Evolutionary conservation across 192 early-diverging fungal species (phyloP).

Genomic region (Coemansia sp.): DNA sequence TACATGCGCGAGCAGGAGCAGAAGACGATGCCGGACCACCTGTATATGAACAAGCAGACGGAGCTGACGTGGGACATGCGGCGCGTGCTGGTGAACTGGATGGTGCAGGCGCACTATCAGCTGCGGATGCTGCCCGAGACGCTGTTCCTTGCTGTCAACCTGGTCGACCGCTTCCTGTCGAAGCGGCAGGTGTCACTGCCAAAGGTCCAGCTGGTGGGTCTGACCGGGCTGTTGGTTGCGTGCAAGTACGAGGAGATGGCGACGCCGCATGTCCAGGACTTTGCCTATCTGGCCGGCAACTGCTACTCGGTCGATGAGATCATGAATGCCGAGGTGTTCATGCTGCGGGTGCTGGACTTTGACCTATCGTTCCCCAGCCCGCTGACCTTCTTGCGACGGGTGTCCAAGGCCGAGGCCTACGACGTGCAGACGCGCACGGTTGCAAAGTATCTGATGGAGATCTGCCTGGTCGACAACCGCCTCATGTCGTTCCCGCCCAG

Average conservation of each 20-base stretch:
- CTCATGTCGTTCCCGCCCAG: constrained; percentile 70
- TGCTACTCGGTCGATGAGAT: constrained; percentile 79
- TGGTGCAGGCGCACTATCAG: constrained; percentile 86
- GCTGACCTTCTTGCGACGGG: constrained; percentile 87
- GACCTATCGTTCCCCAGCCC: constrained; percentile 83
- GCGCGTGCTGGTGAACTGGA: constrained; percentile 89
- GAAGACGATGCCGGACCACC: constrained; percentile 66
- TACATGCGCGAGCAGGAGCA: constrained; percentile 77
- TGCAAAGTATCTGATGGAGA: constrained; percentile 96
- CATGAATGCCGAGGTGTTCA: constrained; percentile 83
- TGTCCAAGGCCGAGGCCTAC: constrained; percentile 83
- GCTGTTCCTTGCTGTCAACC: constrained; percentile 85
- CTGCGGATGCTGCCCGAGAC: constrained; percentile 93
- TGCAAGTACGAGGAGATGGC: constrained; percentile 93
- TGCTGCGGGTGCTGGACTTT: constrained; percentile 83
- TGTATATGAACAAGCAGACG: constrained; percentile 79
- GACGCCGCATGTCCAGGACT: constrained; percentile 76
- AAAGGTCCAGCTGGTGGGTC: constrained; percentile 92
- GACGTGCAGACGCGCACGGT: constrained; percentile 85
- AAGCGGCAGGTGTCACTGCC: constrained; percentile 71
- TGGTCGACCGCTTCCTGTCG: constrained; percentile 93
- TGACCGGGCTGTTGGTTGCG: constrained; percentile 85
- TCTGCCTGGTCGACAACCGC: constrained; percentile 78
- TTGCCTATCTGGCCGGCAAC: constrained; percentile 79
- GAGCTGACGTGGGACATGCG: constrained; percentile 93